phyloP scores from a whole-genome alignment of 2,329 filamentous ascomycete species.

The Colletotrichum sp. region DNA sequence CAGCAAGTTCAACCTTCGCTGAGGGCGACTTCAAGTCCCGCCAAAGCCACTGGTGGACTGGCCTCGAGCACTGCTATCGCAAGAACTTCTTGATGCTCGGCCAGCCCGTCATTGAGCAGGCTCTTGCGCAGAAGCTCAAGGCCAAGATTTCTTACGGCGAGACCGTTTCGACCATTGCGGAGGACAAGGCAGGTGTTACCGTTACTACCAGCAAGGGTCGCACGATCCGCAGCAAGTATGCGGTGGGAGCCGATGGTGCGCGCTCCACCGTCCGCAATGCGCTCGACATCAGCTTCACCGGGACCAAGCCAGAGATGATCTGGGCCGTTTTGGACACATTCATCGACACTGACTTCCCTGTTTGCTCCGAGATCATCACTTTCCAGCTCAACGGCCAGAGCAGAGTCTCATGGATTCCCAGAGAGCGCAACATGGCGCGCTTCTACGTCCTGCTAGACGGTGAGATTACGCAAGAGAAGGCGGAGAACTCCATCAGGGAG shows the following conservation, averaged over 20 bases:
- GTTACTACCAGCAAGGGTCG: slow-evolving; percentile 34
- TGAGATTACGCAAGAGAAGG: slow-evolving; percentile 43
- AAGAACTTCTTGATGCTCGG: slow-evolving; percentile 57
- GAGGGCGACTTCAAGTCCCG: slow-evolving; percentile 51
- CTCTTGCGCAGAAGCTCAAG: slow-evolving; percentile 39
- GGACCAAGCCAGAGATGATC: slow-evolving; percentile 54
- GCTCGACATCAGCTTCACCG: slow-evolving; percentile 45
- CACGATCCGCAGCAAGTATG: slow-evolving; percentile 42
- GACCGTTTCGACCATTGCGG: slow-evolving; percentile 34
- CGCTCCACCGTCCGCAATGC: slow-evolving; percentile 49
- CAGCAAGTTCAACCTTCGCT: slow-evolving; percentile 53
- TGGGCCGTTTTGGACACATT: slow-evolving; percentile 55
- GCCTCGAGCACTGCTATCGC: slow-evolving; percentile 47
- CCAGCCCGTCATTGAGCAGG: slow-evolving; percentile 48
- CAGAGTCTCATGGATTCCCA: slow-evolving; percentile 53
- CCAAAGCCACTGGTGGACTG: slow-evolving; percentile 53
- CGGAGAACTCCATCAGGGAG: slow-evolving; percentile 45
- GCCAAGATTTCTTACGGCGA: slow-evolving; percentile 41
- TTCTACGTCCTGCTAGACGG: slow-evolving; percentile 54
- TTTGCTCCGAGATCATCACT: slow-evolving; percentile 51
- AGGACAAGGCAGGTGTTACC: slow-evolving; percentile 28
- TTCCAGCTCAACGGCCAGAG: slow-evolving; percentile 51
- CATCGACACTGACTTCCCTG: slow-evolving; percentile 53
- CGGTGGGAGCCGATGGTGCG: slow-evolving; percentile 58
- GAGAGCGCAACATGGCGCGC: slow-evolving; percentile 50